These are phyloP conservation scores for Agrostemma githago DNA, from an alignment of 148 eudicot species.

Conservation along the genomic window DNA sequence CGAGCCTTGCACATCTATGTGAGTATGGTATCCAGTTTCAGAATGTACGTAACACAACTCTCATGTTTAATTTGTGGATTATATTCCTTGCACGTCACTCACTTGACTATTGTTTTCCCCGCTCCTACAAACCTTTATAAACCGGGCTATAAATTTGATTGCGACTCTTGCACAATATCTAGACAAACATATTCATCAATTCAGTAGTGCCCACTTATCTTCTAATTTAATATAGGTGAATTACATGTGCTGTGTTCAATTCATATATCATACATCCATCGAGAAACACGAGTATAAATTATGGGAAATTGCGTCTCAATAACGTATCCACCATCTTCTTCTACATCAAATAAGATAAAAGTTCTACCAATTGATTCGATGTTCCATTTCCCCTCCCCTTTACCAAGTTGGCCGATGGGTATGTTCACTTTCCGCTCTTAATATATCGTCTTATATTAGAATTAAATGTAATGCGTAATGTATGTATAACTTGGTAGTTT, in stretches of 20 bases:
- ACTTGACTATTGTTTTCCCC: not conserved
- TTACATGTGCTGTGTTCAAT: not conserved
- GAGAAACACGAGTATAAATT: too few species aligned
- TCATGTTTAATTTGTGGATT: not conserved
- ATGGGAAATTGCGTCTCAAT: conserved; percentile 27
- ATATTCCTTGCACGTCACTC: not conserved
- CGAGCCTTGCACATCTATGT: not conserved
- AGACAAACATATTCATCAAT: not conserved
- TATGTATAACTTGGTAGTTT: not conserved
- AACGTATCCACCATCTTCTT: not conserved
- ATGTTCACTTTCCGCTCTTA: not conserved
- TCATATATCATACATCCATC: not conserved
- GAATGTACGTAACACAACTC: not conserved
- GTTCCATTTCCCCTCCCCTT: conserved; percentile 34
- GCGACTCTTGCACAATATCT: not conserved
- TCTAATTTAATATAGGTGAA: not conserved
- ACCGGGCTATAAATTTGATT: not conserved
- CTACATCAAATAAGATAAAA: conserved; percentile 3
- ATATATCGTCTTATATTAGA: not conserved
- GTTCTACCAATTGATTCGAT: conserved; percentile 25
- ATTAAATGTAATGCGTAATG: too few species aligned
- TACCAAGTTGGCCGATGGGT: conserved; percentile 36
- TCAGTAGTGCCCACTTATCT: not conserved
- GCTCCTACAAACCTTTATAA: not conserved
- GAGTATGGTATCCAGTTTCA: not conserved